Base-by-base conservation (phyloP, 108 stramenopile genomes). In the Pseudonitzschia pungens region DNA sequence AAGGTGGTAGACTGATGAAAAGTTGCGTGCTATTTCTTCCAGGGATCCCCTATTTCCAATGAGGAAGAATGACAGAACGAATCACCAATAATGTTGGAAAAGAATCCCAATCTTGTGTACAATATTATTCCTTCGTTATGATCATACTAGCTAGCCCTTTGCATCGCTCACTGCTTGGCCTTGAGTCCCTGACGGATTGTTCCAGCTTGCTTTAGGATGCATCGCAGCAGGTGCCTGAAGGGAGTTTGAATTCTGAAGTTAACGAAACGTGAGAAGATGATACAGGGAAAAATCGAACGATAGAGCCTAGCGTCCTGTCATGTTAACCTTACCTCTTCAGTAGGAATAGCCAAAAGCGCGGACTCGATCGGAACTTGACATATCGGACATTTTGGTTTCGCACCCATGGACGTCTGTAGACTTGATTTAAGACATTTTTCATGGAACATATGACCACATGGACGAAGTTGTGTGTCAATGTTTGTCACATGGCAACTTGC, bases 381-480 rank as follows among this genome's bases (percentile, higher is more conserved):
- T 36, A 94, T 72, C 24, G 93, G 93, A 78, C 93, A 94, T 66
- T 80, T 90, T 24, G 93, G 93, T 40, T 62, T 62, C 24, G 83
- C 83, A 24, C 89, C 89, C 45, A 76, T 64, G 1, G 86, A 75
- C 56, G 80, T 78, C 69, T 91, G 88, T 33, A 93, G 84, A 66
- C 86, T 91, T 29, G 92, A 90, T 57, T 92, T 89, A 66, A 96
- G 80, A 74, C 96, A 96, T 11, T 83, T 71, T 48, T 94, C 93
- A 72, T 95, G 93, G 71, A 95, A 96, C 88, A 94, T 89, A 70
- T 91, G 91, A 24, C 92, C 92, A 72, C 96, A 96, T 8, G 96
- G 96, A 72, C 88, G 83, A 27, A 95, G 79, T 67, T 95, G 96
- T 16, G 96, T 96, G 77, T 96, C 92, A 29, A 95, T 92, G 60